Base-by-base conservation (phyloP, 2,329 filamentous ascomycete species). In the Aspergillus thermomutatus region DNA sequence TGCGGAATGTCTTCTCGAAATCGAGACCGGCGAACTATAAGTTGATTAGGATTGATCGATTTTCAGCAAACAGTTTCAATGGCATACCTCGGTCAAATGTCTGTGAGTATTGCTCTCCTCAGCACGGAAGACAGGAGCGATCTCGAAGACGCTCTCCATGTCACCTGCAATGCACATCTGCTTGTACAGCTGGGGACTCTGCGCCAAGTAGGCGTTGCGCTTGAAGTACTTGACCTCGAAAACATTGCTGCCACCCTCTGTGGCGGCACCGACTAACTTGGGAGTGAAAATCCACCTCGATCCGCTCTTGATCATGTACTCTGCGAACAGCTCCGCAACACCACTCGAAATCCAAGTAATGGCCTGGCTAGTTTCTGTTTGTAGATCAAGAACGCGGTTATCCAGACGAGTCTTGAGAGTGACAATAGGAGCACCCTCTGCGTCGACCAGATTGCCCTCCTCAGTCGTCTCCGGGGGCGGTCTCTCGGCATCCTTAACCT, bases 151-250 rank as follows among this genome's bases (percentile, higher is more conserved):
- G 50, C 77, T 81, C 67, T 84, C 80, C 77, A 85, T 85, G 58
- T 85, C 81, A 60, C 83, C 82, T 3, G 85, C 82, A 64, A 88
- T 86, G 64, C 85, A 80, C 83, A 87, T 87, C 68, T 88, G 85
- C 77, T 88, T 88, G 77, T 86, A 84, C 60, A 88, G 77, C 66
- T 88, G 85, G 7, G 85, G 85, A 41, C 81, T 84, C 66, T 88
- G 85, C 2, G 85, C 84, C 43, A 88, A 77, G 69, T 82, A 87
- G 26, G 91, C 93, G 63, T 88, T 85, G 69, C 88, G 85, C 64
- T 89, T 90, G 74, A 97, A 97, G 78, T 97, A 97, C 46, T 88
- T 87, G 65, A 97, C 81, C 66, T 88, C 83, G 75, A 99, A 97
- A 43, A 97, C 93, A 71, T 93, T 95, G 64, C 87, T 87, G 63